These are phyloP conservation scores for Moniliophthora roreri DNA, from an alignment of 1,284 basidiomycete species.

Conservation along the genomic window DNA sequence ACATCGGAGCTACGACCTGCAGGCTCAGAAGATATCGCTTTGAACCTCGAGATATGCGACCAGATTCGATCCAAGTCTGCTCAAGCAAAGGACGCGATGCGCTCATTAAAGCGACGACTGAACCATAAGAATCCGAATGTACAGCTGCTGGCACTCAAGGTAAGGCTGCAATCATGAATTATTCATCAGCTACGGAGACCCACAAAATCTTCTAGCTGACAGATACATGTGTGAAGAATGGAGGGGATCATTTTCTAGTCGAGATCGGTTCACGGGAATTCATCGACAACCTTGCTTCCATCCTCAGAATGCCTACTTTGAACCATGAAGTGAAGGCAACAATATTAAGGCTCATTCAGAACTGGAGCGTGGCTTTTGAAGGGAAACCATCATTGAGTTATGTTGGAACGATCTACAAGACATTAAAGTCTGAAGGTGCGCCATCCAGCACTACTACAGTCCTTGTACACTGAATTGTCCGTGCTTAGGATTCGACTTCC, in stretches of 20 bases:
- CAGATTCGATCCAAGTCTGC: slow-evolving; percentile 93
- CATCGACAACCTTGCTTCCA: slow-evolving; percentile 88
- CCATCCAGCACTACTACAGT: slow-evolving; percentile 6
- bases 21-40: slow-evolving; percentile 86
- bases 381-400: slow-evolving; percentile 76
- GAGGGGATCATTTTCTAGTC: slow-evolving; percentile 87
- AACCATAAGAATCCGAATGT: slow-evolving; percentile 97
- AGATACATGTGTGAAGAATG: slow-evolving; percentile 97
- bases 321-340: slow-evolving; percentile 86
- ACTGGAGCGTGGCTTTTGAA: slow-evolving; percentile 92
- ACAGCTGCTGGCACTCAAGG: slow-evolving; percentile 82
- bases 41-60: slow-evolving; percentile 96
- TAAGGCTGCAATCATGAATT: slow-evolving; percentile 40
- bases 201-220: slow-evolving; percentile 56
- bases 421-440: slow-evolving; percentile 73
- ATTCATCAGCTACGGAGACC: slow-evolving; percentile 7
- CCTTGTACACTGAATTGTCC: slow-evolving; percentile 3
- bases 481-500: slow-evolving; percentile 74
- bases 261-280: slow-evolving; percentile 90
- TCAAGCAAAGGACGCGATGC: slow-evolving; percentile 85
- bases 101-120: slow-evolving; percentile 83
- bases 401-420: slow-evolving; percentile 79
- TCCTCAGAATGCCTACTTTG: slow-evolving; percentile 70
- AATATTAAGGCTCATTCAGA: slow-evolving; percentile 82
- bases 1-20: slow-evolving; percentile 86